Base-by-base conservation (phyloP, 805 yeast species). In the Wickerhamomyces ciferrii region DNA sequence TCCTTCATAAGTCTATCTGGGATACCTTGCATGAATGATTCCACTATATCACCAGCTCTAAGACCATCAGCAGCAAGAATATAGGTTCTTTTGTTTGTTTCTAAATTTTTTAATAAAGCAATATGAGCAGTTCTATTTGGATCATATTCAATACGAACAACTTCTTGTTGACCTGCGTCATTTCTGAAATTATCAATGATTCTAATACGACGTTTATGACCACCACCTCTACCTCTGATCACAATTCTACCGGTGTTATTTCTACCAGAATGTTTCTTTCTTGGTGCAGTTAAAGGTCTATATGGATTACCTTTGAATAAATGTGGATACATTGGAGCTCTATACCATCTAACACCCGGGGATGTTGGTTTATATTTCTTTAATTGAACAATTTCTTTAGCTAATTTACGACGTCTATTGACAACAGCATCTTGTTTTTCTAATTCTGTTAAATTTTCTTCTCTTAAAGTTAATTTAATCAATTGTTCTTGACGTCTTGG, bases 171-270 rank as follows among this genome's bases (percentile, higher is more conserved):
- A 24, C 97, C 98, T 1, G 82, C 68, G 3, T 64, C 75, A 36
- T 64, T 58, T 60, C 99, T 78, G 56, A 73, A 69, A 59, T 83
- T 83, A 67, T 94, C 99, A 20, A 94, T 76, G 31, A 87, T 65
- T 58, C 99, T 79, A 36, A 87, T 75, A 67, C 99, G 81, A 60
- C 92, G 83, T 66, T 87, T 87, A 65, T 87, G 94, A 32, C 98
- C 98, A 59, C 99, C 99, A 64, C 98, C 99, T 66, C 95, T 81
- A 66, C 94, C 97, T 63, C 99, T 81, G 41, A 88, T 85, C 5
- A 96, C 89, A 58, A 94, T 88, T 55, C 79, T 77, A 54, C 99
- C 99, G 4, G 85, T 72, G 66, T 85, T 74, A 66, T 92, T 91
- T 71, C 99, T 83, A 53, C 99, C 99, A 45, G 96, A 85, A 42